Evolutionary conservation across 129 eudicot species (phyloP).

Genomic region (Sambucus nigra): DNA sequence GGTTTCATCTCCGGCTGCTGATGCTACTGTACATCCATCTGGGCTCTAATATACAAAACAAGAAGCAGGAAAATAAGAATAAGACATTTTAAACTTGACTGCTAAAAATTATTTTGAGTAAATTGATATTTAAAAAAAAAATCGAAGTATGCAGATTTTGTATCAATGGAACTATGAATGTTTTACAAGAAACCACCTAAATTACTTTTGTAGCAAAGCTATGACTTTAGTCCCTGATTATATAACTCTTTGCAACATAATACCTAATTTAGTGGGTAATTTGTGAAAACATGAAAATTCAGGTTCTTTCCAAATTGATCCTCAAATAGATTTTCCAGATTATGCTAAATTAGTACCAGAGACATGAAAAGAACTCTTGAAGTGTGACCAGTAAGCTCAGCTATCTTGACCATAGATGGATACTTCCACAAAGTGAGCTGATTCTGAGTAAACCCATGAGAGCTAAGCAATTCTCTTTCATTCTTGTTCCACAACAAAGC

Average conservation of each 20-base stretch:
- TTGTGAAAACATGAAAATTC: no score
- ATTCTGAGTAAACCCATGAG: constrained; percentile 86
- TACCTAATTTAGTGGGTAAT: no score
- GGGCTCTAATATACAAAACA: constrained; percentile 43
- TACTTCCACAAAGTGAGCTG: constrained; percentile 94
- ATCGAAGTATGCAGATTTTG: neutral
- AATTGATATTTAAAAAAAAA: neutral
- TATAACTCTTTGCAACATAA: no score
- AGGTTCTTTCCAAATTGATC: no score
- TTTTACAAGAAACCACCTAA: no score
- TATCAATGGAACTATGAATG: no score
- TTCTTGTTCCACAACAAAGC: constrained; percentile 82
- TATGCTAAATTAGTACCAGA: no score
- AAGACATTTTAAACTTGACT: no score
- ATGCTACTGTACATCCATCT: constrained; percentile 92
- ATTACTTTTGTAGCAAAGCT: no score
- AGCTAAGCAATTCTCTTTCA: constrained; percentile 78
- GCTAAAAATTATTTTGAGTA: no score
- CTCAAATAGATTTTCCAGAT: no score
- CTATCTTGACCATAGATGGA: constrained; percentile 90
- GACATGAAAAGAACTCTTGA: constrained; percentile 86
- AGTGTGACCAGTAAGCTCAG: constrained; percentile 89
- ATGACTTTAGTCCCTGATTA: no score
- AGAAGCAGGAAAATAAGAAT: neutral
- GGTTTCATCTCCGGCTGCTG: constrained; percentile 94